Evolutionary conservation across 352 stramenopile species (phyloP).

Genomic region (Globisporangium takayamanum): DNA sequence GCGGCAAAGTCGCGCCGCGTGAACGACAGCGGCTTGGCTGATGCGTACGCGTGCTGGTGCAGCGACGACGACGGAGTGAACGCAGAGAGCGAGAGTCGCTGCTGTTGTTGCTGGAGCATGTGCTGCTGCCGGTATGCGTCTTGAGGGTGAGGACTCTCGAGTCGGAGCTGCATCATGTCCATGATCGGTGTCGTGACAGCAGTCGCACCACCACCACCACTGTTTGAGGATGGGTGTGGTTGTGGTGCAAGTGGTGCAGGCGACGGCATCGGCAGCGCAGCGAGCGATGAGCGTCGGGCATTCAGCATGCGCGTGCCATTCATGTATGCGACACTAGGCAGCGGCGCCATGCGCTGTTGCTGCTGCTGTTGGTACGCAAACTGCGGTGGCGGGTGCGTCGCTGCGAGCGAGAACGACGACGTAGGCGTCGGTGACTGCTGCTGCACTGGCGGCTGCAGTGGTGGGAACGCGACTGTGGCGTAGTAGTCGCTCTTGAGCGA

Average conservation of each 20-base stretch:
- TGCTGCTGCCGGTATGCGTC: conserved; percentile 10
- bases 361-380: conserved; percentile 12
- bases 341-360: conserved; percentile 26
- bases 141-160: conserved; percentile 34
- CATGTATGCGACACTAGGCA: conserved; percentile 29
- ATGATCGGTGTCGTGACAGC: conserved; percentile 56
- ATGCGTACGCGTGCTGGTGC: conserved; percentile 48
- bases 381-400: conserved; percentile 15
- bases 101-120: conserved; percentile 4
- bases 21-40: conserved; percentile 32
- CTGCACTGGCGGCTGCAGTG: conserved; percentile 25
- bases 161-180: conserved; percentile 67
- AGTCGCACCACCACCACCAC: conserved; percentile 2
- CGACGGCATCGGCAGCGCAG: conserved; percentile 42
- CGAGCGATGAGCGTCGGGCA: conserved; percentile 38
- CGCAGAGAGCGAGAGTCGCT: conserved; percentile 9
- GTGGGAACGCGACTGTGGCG: conserved; percentile 36
- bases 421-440: not conserved
- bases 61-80: conserved; percentile 15
- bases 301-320: conserved; percentile 25
- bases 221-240: not conserved
- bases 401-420: conserved; percentile 4
- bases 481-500: conserved; percentile 78
- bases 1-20: conserved; percentile 18
- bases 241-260: conserved; percentile 16